Conservation (phyloP, 169 alveolate species). For the Plasmodium malariae region DNA sequence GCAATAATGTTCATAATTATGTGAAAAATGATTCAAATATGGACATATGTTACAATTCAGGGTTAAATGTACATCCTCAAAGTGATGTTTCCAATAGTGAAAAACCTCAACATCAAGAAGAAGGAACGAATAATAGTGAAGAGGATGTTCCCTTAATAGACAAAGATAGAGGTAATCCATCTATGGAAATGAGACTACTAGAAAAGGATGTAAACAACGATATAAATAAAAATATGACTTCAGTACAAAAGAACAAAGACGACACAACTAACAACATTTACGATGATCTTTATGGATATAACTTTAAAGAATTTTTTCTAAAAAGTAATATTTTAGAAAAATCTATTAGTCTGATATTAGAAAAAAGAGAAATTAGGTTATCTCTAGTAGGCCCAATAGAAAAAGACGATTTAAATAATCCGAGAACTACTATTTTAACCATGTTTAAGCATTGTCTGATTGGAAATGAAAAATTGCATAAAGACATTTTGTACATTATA, state of each 20-base stretch:
- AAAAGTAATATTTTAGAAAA: constrained; percentile 66
- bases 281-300: constrained; percentile 66
- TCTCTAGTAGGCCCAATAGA: constrained; percentile 73
- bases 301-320: constrained; percentile 56
- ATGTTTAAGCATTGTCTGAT: constrained; percentile 63
- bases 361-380: constrained; percentile 65
- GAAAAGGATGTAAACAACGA: too few species aligned
- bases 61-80: too few species aligned
- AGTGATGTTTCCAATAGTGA: too few species aligned
- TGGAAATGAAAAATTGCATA: constrained; percentile 64
- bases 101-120: too few species aligned
- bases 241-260: background rate
- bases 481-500: constrained; percentile 51
- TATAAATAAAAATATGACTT: too few species aligned
- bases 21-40: too few species aligned
- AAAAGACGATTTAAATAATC: constrained; percentile 55
- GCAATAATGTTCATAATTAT: too few species aligned
- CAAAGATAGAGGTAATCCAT: background rate
- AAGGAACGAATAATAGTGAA: too few species aligned
- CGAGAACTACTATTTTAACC: constrained; percentile 38
- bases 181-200: background rate
- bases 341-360: constrained; percentile 60
- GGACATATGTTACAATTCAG: too few species aligned
- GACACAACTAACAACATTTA: constrained; percentile 3
- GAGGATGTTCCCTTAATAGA: background rate